Conservation (phyloP, 129 eudicot genomes). For the Cynara cardunculus region DNA sequence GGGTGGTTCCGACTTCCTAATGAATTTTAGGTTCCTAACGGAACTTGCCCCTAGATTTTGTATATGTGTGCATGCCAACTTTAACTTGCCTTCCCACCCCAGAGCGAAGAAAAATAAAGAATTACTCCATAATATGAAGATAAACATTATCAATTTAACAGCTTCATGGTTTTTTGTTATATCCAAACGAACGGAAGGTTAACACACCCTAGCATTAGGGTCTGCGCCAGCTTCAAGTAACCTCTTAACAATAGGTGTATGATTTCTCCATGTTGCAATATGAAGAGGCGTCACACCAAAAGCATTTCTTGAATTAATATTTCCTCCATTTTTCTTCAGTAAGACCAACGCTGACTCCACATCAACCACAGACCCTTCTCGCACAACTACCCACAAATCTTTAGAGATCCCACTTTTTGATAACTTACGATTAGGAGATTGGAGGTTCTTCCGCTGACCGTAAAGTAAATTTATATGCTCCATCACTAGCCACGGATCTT, state of each 20-base stretch:
- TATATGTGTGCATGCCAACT: too few relatives aligned
- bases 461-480: slow-evolving; percentile 47
- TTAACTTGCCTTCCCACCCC: too few relatives aligned
- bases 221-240: slow-evolving; percentile 96
- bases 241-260: slow-evolving; percentile 73
- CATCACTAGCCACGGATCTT: slow-evolving; percentile 32
- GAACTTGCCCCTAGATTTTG: too few relatives aligned
- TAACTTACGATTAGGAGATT: slow-evolving; percentile 42
- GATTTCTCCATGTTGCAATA: slow-evolving; percentile 95
- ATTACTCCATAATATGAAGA: too few relatives aligned
- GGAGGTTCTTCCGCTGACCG: slow-evolving; percentile 50
- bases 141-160: too few relatives aligned
- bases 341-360: slow-evolving; percentile 62
- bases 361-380: slow-evolving; percentile 70
- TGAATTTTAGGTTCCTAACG: too few relatives aligned
- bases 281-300: slow-evolving; percentile 92
- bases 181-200: slow-evolving; percentile 15
- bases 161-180: background rate
- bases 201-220: slow-evolving; percentile 92
- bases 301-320: slow-evolving; percentile 69
- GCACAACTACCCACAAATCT: slow-evolving; percentile 65
- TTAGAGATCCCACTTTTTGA: slow-evolving; percentile 37
- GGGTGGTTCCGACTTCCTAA: too few relatives aligned
- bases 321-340: slow-evolving; percentile 81
- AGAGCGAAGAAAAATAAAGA: too few relatives aligned